These are phyloP conservation scores for Cladobotryum mycophilum DNA, from an alignment of 2,329 filamentous ascomycete genomes.

Conservation along the genomic window DNA sequence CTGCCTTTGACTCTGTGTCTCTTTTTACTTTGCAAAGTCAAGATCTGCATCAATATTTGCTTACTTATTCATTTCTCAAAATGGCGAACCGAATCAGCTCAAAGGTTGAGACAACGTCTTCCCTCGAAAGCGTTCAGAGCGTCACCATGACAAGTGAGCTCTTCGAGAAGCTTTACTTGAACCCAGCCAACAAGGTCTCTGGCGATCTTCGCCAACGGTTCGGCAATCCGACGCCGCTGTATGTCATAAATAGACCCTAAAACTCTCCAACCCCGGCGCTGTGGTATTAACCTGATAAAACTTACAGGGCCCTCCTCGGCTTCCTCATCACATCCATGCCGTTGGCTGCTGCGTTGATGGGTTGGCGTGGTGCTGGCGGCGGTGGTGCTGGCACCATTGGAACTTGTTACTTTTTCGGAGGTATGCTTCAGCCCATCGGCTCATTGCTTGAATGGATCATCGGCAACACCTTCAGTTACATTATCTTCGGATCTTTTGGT, in stretches of 20 bases:
- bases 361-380: constrained; percentile 40
- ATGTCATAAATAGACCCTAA: too few relatives aligned
- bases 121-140: constrained; percentile 19
- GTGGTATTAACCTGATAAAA: too few relatives aligned
- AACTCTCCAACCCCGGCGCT: too few relatives aligned
- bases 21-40: too few relatives aligned
- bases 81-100: too few relatives aligned
- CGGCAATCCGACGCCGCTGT: constrained; percentile 49
- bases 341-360: constrained; percentile 35
- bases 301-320: constrained; percentile 14
- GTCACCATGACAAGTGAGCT: constrained; percentile 44
- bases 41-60: too few relatives aligned
- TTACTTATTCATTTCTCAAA: too few relatives aligned
- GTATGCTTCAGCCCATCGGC: constrained; percentile 39
- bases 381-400: constrained; percentile 38
- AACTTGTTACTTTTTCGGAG: constrained; percentile 40
- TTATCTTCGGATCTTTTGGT: constrained; percentile 36
- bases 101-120: too few relatives aligned
- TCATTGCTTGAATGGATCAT: constrained; percentile 46
- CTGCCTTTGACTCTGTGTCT: too few relatives aligned
- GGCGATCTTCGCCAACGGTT: constrained; percentile 45
- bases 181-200: constrained; percentile 40
- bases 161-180: constrained; percentile 53
- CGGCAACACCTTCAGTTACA: constrained; percentile 47
- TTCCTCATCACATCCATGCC: background rate